Conservation (phyloP, 1,284 basidiomycete genomes). For the Boletellus deceptivus region DNA sequence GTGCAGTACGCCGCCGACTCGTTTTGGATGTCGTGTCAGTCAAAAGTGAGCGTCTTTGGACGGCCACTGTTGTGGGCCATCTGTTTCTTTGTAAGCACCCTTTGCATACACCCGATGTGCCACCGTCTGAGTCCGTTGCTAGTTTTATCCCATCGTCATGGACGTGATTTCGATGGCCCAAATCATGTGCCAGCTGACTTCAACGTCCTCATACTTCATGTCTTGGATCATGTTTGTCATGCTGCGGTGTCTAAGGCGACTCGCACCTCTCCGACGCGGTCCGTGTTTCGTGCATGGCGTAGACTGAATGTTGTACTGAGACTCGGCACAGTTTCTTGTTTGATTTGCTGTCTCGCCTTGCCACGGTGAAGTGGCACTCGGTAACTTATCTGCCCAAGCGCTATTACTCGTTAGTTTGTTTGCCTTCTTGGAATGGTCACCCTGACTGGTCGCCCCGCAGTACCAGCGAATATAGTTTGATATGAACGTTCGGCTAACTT, state of each 20-base stretch:
- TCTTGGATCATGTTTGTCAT: conserved; percentile 9
- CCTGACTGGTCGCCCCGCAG: neutral
- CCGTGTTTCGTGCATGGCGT: neutral
- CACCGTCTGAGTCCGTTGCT: conserved; percentile 1
- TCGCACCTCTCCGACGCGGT: conserved; percentile 15
- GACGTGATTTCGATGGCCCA: conserved; percentile 20
- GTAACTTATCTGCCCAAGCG: neutral
- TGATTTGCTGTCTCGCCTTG: neutral
- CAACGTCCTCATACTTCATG: conserved; percentile 17
- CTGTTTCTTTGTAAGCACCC: conserved; percentile 21
- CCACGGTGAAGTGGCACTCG: conserved; percentile 1
- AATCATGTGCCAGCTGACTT: conserved; percentile 17
- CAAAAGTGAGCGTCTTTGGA: neutral
- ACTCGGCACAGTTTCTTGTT: conserved; percentile 7
- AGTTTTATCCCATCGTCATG: conserved; percentile 25
- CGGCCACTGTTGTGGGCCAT: conserved; percentile 17
- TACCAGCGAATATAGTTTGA: conserved; percentile 8
- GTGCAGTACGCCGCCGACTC: conserved; percentile 3
- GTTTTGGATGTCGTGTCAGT: conserved; percentile 8
- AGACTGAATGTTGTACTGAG: neutral
- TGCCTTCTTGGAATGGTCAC: neutral
- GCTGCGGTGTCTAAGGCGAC: conserved; percentile 3
- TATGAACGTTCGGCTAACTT: neutral
- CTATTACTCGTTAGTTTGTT: conserved; percentile 8
- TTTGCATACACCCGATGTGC: neutral